Evolutionary conservation across 148 eudicot species (phyloP), one percentile per base, ranked within the genome.

Genomic region (Chenopodium suecicum): DNA sequence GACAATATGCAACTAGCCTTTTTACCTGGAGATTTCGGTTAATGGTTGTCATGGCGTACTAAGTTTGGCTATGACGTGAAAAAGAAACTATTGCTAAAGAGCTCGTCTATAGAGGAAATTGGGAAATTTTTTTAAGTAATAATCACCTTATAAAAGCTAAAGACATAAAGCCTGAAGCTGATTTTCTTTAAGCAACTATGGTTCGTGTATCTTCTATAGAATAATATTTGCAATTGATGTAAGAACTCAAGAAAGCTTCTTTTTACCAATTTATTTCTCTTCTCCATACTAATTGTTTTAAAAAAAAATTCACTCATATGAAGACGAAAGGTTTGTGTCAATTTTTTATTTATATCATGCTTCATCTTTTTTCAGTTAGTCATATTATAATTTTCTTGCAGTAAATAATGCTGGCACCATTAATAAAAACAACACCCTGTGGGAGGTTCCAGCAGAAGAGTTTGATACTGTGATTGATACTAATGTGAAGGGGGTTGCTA

Each of bases 351-450:
- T 37, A 6, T 37, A 7, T 37, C 23, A 37, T 50, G 62, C 75
- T 27, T 47, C 70, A 70, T 50, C 47, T 41, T 48, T 71, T 20
- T 9, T 48, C 6, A 48, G 25, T 41, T 50, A 19, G 13, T 63
- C 44, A 70, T 31, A 32, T 46, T 64, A 44, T 16, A 56, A 60
- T 63, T 48, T 69, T 76, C 58, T 81, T 79, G 80, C 91, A 94
- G 98, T 94, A 56, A 94, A 94, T 82, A 93, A 91, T 89, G 99
- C 99, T 81, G 99, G 99, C 73, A 91, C 99, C 63, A 95, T 95
- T 62, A 95, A 95, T 82, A 91, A 83, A 85, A 95, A 95, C 87
- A 95, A 92, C 88, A 88, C 63, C 83, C 60, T 92, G 48, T 95
- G 99, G 99, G 99, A 94, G 87, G 98, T 95, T 78, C 95, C 98